Conservation (phyloP, 495 filamentous ascomycete species). For the Physcia stellaris region DNA sequence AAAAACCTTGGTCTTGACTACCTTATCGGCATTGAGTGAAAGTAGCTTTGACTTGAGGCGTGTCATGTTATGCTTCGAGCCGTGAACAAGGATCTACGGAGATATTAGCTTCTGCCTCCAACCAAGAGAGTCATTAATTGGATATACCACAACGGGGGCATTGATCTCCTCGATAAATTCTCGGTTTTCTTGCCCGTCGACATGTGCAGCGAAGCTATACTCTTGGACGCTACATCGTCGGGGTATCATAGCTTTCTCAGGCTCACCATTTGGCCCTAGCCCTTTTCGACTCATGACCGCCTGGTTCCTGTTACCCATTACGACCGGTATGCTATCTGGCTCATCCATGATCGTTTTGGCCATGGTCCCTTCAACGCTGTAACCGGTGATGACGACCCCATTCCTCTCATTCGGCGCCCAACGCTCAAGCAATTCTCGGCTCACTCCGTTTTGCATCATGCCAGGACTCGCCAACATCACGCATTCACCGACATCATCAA, state of each 20-base stretch:
- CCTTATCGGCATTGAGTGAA: conserved; percentile 72
- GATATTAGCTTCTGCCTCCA: conserved; percentile 15
- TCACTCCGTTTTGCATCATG: conserved; percentile 95
- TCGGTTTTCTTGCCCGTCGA: conserved; percentile 88
- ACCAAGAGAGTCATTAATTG: no score
- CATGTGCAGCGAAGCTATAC: conserved; percentile 88
- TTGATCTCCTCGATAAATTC: conserved; percentile 89
- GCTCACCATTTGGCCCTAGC: conserved; percentile 43
- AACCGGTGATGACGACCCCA: conserved; percentile 93
- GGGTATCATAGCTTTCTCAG: conserved; percentile 81
- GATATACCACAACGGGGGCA: conserved; percentile 78
- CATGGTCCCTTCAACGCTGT: conserved; percentile 97
- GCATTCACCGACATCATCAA: conserved; percentile 89
- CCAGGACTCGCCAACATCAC: conserved; percentile 95
- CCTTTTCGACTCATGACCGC: conserved; percentile 36
- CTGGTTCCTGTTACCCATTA: conserved; percentile 61
- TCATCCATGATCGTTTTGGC: conserved; percentile 87
- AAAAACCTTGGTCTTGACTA: conserved; percentile 73
- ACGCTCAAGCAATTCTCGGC: conserved; percentile 77
- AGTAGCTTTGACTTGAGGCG: conserved; percentile 85
- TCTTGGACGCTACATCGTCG: conserved; percentile 85
- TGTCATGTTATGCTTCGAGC: conserved; percentile 97
- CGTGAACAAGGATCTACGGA: conserved; percentile 77
- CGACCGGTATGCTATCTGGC: conserved; percentile 80
- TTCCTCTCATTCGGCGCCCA: conserved; percentile 95